Evolutionary conservation across 2,329 filamentous ascomycete species (phyloP), one percentile per base, ranked within the genome.

Genomic region (Neofusicoccum sp.): DNA sequence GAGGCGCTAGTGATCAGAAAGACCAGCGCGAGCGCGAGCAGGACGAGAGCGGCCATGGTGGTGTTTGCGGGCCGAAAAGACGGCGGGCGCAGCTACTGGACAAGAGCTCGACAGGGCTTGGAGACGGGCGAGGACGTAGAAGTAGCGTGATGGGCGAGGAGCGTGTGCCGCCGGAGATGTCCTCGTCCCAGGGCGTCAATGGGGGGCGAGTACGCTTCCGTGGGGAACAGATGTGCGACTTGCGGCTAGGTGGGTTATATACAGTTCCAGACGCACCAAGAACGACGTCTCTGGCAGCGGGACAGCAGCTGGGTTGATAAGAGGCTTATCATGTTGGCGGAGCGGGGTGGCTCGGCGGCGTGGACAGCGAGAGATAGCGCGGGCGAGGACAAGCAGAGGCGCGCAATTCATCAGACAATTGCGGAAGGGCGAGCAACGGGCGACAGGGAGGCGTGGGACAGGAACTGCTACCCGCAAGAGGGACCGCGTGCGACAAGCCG

Each of bases 1-100:
- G 70, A 56, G 8, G 64, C 52, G 7, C 74, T 73, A 50, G 67
- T 69, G 11, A 69, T 34, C 36, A 74, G 29, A 39, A 78, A 76
- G 6, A 67, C 69, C 50, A 71, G 67, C 22, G 72, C 75, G 14
- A 78, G 67, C 28, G 73, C 65, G 2, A 64, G 45, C 45, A 54
- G 59, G n/a, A 75, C 29, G 12, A 71, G 5, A 31, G 64, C 66
- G 47, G 65, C 66, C 69, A 74, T 73, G 62, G 62, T 68, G 7
- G 3, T 43, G 8, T 6, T 31, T 33, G 49, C 4, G 22, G 31
- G 31, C 5, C 16, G 16, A 41, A 31, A 14, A 41, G 4, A 14
- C 7, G 5, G 49, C 14, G 22, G 29, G 2, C 49, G 4, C 8
- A 41, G 16, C 3, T 22, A n/a, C n/a, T 12, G 7, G 8, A 54